phyloP scores from a whole-genome alignment of 2,329 filamentous ascomycete genomes.

The Penicillium sp. region DNA sequence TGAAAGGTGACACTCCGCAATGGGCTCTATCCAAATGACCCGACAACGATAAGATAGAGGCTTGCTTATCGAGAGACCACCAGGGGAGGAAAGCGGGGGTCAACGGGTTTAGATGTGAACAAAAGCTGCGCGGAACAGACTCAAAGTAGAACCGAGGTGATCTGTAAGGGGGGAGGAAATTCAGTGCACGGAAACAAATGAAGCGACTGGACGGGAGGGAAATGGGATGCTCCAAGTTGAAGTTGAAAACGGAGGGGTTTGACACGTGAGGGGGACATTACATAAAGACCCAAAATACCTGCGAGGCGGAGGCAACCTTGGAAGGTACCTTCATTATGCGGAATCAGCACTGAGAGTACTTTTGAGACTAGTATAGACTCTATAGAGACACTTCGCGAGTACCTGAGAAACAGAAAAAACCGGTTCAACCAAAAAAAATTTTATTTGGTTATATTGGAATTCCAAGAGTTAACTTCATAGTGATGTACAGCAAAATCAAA shows the following conservation, averaged over 20 bases:
- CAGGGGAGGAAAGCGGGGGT: background rate
- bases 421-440: background rate
- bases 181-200: conserved; percentile 1
- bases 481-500: conserved; percentile 23
- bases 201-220: background rate
- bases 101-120: background rate
- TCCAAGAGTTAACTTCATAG: conserved; percentile 7
- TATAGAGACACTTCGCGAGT: background rate
- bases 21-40: conserved; percentile 9
- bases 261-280: conserved; percentile 7
- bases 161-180: background rate
- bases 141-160: conserved; percentile 7
- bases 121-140: conserved; percentile 6
- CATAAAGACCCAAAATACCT: conserved; percentile 4
- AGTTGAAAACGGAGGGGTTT: background rate
- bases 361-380: too few species aligned
- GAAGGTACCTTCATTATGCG: background rate
- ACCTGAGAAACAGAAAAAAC: background rate
- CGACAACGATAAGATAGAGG: conserved; percentile 22
- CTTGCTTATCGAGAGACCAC: conserved; percentile 11
- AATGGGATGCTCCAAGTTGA: background rate
- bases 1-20: conserved; percentile 1
- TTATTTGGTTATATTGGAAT: conserved; percentile 8
- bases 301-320: conserved; percentile 1
- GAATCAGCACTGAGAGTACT: background rate